Evolutionary conservation across 306 rosid genomes (phyloP).

Genomic region (Vigna mungo): DNA sequence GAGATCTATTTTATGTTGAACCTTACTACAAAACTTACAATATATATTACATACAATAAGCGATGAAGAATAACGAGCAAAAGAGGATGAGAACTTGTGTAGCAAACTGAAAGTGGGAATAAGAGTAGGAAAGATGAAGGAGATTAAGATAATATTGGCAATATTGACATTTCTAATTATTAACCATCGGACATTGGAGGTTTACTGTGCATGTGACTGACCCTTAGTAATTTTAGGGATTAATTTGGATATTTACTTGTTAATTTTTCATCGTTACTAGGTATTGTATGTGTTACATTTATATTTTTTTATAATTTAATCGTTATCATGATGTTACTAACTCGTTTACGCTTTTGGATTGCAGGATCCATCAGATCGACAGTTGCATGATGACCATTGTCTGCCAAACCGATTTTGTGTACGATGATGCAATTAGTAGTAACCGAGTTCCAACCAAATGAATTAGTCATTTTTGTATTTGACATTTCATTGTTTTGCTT

Average conservation of each 20-base stretch:
- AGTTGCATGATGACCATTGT: conserved; percentile 25
- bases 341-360: conserved; percentile 27
- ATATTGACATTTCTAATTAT: too few relatives aligned
- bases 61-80: too few relatives aligned
- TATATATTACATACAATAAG: too few relatives aligned
- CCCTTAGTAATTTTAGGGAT: too few relatives aligned
- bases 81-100: too few relatives aligned
- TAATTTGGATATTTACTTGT: background rate
- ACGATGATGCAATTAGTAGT: conserved; percentile 21
- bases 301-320: background rate
- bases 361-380: conserved; percentile 51
- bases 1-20: too few relatives aligned
- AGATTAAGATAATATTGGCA: too few relatives aligned
- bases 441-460: conserved; percentile 17
- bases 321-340: conserved; percentile 6
- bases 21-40: too few relatives aligned
- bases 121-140: too few relatives aligned
- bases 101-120: too few relatives aligned
- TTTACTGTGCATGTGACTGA: too few relatives aligned
- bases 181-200: too few relatives aligned
- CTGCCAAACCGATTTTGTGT: conserved; percentile 23
- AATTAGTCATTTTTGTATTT: background rate
- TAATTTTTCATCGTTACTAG: background rate
- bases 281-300: background rate
- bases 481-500: background rate